phyloP scores from a whole-genome alignment of 805 yeast genomes.

The Wickerhamiella vanderwaltii region DNA sequence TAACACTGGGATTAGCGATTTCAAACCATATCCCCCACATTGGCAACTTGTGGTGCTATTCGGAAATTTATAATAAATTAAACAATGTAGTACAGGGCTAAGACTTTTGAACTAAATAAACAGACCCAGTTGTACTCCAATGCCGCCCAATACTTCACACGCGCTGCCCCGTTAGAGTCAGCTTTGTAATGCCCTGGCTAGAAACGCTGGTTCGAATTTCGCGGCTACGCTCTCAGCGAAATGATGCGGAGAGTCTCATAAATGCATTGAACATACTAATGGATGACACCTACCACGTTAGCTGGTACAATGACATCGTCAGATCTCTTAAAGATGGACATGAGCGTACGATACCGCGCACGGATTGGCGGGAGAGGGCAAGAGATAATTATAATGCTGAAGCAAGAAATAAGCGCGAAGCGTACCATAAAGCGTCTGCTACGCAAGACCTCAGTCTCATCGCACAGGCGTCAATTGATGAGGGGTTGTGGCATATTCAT shows the following conservation, averaged over 20 bases:
- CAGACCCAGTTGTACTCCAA: too few relatives aligned
- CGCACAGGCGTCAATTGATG: conserved; percentile 7
- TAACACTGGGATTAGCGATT: too few relatives aligned
- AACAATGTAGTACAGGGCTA: too few relatives aligned
- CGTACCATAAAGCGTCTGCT: conserved; percentile 1
- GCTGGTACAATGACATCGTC: neutral
- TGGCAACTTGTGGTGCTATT: too few relatives aligned
- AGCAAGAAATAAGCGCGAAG: conserved; percentile 5
- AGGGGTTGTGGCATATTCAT: conserved; percentile 6
- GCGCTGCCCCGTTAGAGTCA: neutral
- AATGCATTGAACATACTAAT: neutral
- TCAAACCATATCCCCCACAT: too few relatives aligned
- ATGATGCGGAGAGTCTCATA: neutral
- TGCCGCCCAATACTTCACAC: too few relatives aligned
- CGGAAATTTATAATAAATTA: too few relatives aligned
- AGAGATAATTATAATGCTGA: conserved; percentile 1
- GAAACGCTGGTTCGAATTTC: neutral
- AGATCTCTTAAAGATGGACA: neutral
- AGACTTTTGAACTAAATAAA: too few relatives aligned
- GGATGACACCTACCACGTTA: neutral
- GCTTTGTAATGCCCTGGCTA: conserved; percentile 2
- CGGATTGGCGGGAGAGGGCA: neutral
- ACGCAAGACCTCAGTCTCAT: neutral
- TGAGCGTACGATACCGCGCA: too few relatives aligned
- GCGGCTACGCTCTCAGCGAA: neutral